Percentiles rank a stretch among this genome's conserved stretches.
These are phyloP conservation scores for Apiospora aurea DNA, from an alignment of 2,329 filamentous ascomycete species.

Conservation along the genomic window DNA sequence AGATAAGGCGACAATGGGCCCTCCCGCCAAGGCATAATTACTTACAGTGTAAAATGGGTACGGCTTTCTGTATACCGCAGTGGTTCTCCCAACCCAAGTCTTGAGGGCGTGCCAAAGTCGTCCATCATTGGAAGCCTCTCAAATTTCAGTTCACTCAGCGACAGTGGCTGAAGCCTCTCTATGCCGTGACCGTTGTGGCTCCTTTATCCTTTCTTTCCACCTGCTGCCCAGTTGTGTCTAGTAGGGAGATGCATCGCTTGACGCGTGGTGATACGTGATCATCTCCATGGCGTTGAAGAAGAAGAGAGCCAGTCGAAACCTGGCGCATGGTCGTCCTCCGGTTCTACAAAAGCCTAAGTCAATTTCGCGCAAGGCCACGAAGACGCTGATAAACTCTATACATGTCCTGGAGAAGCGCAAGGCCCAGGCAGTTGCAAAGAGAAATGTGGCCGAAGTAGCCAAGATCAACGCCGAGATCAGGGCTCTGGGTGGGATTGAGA, in stretches of 20 bases:
- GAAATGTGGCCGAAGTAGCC: slow-evolving; percentile 57
- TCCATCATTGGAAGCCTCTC: background rate
- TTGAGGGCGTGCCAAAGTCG: background rate
- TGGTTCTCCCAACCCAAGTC: slow-evolving; percentile 15
- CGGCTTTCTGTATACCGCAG: background rate
- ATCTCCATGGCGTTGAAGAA: slow-evolving; percentile 54
- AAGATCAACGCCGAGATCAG: slow-evolving; percentile 60
- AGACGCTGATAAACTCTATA: slow-evolving; percentile 69
- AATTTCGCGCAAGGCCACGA: slow-evolving; percentile 70
- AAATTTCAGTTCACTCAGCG: slow-evolving; percentile 1
- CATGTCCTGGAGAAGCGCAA: slow-evolving; percentile 71
- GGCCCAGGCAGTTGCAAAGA: slow-evolving; percentile 60
- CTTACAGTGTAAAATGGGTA: background rate
- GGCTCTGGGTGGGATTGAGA: slow-evolving; percentile 65
- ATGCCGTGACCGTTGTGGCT: background rate
- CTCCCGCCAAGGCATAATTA: background rate
- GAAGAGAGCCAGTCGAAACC: slow-evolving; percentile 52
- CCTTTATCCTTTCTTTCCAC: background rate
- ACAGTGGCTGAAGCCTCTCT: slow-evolving; percentile 9
- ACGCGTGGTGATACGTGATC: slow-evolving; percentile 22
- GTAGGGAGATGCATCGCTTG: slow-evolving; percentile 6
- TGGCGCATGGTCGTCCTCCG: slow-evolving; percentile 64
- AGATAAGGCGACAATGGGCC: background rate
- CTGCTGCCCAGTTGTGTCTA: background rate
- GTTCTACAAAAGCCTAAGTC: slow-evolving; percentile 58